Evolutionary conservation across 2,329 filamentous ascomycete genomes (phyloP).

Genomic region (Microsporum canis): DNA sequence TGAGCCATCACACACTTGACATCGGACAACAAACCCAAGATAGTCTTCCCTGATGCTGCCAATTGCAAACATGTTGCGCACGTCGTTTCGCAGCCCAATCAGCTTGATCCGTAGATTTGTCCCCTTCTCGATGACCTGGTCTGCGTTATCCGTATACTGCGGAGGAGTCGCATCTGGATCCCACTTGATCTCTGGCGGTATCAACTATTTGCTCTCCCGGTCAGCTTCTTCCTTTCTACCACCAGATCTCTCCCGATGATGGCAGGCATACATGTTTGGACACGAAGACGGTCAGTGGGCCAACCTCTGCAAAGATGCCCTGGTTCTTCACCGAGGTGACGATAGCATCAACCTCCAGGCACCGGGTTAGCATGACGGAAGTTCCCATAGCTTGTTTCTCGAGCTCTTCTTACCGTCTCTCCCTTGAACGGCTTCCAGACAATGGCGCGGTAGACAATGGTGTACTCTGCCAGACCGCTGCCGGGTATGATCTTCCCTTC

Average conservation of each 20-base stretch:
- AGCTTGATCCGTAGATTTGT: conserved; percentile 91
- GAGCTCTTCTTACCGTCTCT: conserved; percentile 69
- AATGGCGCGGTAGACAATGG: conserved; percentile 86
- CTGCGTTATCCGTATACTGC: conserved; percentile 89
- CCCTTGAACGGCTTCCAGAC: conserved; percentile 97
- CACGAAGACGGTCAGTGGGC: conserved; percentile 40
- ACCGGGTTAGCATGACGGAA: neutral
- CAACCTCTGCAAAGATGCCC: conserved; percentile 56
- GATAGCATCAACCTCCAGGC: conserved; percentile 71
- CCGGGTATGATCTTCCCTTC: conserved; percentile 86
- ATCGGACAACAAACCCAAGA: conserved; percentile 32
- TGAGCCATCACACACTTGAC: neutral
- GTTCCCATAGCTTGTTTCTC: neutral
- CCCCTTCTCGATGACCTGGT: conserved; percentile 84
- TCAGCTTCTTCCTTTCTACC: conserved; percentile 7
- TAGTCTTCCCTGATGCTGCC: conserved; percentile 81
- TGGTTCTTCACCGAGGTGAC: conserved; percentile 84
- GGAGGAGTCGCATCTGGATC: conserved; percentile 94
- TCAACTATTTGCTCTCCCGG: conserved; percentile 49
- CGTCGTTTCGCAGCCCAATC: conserved; percentile 83
- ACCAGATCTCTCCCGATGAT: conserved; percentile 6
- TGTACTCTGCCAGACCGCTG: conserved; percentile 86
- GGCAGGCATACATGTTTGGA: conserved; percentile 55
- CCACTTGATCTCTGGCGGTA: conserved; percentile 84
- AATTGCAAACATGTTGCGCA: conserved; percentile 92